Evolutionary conservation across 352 stramenopile genomes (phyloP), one percentile per base, ranked within the genome.

Genomic region (Phytopythium helicoides): DNA sequence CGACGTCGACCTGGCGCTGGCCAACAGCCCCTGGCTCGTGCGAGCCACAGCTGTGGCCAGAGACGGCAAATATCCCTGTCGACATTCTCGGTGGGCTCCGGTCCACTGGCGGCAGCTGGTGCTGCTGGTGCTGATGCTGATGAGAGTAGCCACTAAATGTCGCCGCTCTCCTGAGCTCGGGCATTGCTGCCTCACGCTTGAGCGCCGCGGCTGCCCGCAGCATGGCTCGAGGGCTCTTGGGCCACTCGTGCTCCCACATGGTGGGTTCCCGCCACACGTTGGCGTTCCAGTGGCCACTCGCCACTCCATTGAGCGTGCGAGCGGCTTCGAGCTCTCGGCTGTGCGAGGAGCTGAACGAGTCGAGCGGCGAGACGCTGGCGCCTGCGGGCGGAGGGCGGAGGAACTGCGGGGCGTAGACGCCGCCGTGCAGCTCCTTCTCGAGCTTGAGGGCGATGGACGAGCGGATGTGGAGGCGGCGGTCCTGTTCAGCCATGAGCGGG

Each of bases 201-300:
- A 54, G 47, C 37, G 68, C 36, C 21, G 64, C 64, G 4, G 64
- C 64, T 14, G 60, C 67, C 7, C 67, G 67, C 10, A 76, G 67
- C 67, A 76, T 76, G 11, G 67, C 64, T 1, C 67, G 67, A 6
- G 67, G 67, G 28, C 67, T 76, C 26, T 59, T 62, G 22, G 63
- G 63, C 22, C 60, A 47, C 36, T 50, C 53, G 19, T 64, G 48
- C 48, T 66, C 56, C 67, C 63, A 73, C 4, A 22, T 6, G 11
- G 33, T 9, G 22, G 47, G 33, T 14, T 52, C 31, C 6, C 31
- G 28, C 47, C 47, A 52, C 21, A 12, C 7, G 4, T 19, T 41
- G 33, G 41, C 40, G 1, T 46, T 11, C n/a, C 54, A 46, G 12
- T 25, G 48, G 6, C 48, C 48, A 16, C 22, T 11, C 15, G 62